These are phyloP conservation scores for Trifolium repens DNA, from an alignment of 306 rosid genomes.

Conservation along the genomic window DNA sequence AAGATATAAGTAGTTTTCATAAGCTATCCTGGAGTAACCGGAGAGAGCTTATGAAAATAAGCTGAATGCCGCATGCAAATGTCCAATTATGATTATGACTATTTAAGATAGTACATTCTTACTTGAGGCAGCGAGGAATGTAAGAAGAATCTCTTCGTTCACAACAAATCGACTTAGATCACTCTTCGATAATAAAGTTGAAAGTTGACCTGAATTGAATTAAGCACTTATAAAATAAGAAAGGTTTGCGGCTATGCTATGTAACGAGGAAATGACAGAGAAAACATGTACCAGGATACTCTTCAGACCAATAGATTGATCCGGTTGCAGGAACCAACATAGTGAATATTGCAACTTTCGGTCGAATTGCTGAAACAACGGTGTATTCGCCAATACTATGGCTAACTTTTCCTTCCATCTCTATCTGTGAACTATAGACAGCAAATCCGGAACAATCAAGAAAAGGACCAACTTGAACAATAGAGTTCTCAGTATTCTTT, in stretches of 20 bases:
- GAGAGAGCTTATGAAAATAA: too few species aligned
- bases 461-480: slow-evolving; percentile 64
- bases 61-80: not conserved
- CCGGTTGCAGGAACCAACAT: slow-evolving; percentile 79
- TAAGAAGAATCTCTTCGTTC: slow-evolving; percentile 73
- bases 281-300: slow-evolving; percentile 57
- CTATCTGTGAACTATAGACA: slow-evolving; percentile 65
- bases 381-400: slow-evolving; percentile 53
- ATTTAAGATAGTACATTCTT: slow-evolving; percentile 47
- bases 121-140: slow-evolving; percentile 81
- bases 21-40: not conserved
- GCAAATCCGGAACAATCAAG: slow-evolving; percentile 89
- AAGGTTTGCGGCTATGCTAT: not conserved
- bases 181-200: slow-evolving; percentile 50
- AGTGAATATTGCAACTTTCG: slow-evolving; percentile 59
- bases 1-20: not conserved
- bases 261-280: not conserved
- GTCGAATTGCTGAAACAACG: slow-evolving; percentile 61
- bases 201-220: slow-evolving; percentile 55
- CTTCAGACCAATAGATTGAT: slow-evolving; percentile 72
- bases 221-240: slow-evolving; percentile 29
- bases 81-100: slow-evolving; percentile 1
- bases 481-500: slow-evolving; percentile 45
- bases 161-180: slow-evolving; percentile 63
- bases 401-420: slow-evolving; percentile 73